phyloP scores from a whole-genome alignment of 257 asterid genomes.

The Cynanchum wilfordii region DNA sequence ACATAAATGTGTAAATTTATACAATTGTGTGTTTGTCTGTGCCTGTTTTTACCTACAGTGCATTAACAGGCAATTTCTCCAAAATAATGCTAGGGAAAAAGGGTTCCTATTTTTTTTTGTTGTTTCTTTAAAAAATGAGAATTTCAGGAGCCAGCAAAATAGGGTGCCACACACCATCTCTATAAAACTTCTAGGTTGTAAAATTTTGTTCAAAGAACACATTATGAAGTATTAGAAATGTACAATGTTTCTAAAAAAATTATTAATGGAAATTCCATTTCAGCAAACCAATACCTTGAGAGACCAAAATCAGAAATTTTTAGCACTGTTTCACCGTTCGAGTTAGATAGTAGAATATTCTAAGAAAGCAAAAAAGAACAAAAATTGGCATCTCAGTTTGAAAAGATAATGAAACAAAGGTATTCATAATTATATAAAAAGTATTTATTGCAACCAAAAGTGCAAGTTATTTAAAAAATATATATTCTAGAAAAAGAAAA shows the following conservation, averaged over 20 bases:
- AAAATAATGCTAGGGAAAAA: neutral
- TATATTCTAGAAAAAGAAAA: neutral
- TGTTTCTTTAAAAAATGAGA: conserved; percentile 45
- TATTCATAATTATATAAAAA: neutral
- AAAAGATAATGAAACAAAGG: neutral
- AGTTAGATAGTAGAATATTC: conserved; percentile 46
- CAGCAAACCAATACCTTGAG: conserved; percentile 34
- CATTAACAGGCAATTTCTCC: neutral
- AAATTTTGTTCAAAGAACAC: conserved; percentile 26
- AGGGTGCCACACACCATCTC: conserved; percentile 50
- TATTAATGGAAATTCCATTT: neutral
- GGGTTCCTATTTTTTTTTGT: conserved; percentile 40
- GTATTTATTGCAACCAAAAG: neutral
- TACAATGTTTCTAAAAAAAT: neutral
- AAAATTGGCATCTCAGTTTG: neutral
- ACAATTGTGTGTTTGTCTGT: neutral
- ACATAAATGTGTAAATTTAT: neutral
- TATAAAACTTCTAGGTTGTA: conserved; percentile 34
- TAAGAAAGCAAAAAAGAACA: conserved; percentile 12
- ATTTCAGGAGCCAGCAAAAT: conserved; percentile 58
- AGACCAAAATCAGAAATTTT: conserved; percentile 63
- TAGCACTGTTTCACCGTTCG: conserved; percentile 32
- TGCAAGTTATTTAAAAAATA: neutral
- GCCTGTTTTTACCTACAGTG: neutral
- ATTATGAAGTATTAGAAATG: conserved; percentile 5